Conservation (phyloP, 495 filamentous ascomycete genomes). For the Talaromyces nanjingensis region DNA sequence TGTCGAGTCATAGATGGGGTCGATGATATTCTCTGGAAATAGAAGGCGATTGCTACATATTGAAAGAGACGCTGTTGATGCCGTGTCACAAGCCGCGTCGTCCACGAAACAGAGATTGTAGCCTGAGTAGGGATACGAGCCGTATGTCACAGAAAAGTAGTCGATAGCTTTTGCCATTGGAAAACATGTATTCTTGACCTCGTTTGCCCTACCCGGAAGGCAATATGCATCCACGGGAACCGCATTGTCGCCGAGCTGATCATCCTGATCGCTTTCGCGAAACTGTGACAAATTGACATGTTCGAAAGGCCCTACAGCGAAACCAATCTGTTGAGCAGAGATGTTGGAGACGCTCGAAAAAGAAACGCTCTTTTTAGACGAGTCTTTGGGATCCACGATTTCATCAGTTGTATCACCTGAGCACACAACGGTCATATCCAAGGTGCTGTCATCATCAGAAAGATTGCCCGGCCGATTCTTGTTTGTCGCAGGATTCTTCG, state of each 20-base stretch:
- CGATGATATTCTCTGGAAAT: slow-evolving; percentile 73
- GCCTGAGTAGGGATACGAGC: slow-evolving; percentile 75
- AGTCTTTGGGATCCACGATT: slow-evolving; percentile 62
- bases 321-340: slow-evolving; percentile 80
- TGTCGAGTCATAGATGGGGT: slow-evolving; percentile 71
- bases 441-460: slow-evolving; percentile 70
- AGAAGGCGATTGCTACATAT: slow-evolving; percentile 84
- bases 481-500: slow-evolving; percentile 14
- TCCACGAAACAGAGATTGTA: slow-evolving; percentile 95
- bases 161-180: slow-evolving; percentile 73
- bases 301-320: slow-evolving; percentile 91
- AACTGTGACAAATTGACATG: slow-evolving; percentile 84
- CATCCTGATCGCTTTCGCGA: slow-evolving; percentile 83
- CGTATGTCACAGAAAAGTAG: slow-evolving; percentile 75
- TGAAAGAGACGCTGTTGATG: slow-evolving; percentile 72
- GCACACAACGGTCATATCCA: slow-evolving; percentile 85
- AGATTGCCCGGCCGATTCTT: slow-evolving; percentile 16
- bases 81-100: slow-evolving; percentile 65
- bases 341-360: slow-evolving; percentile 67
- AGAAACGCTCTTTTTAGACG: slow-evolving; percentile 72
- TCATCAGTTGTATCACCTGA: slow-evolving; percentile 85
- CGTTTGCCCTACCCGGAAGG: slow-evolving; percentile 70
- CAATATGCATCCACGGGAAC: slow-evolving; percentile 85
- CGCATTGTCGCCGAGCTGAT: slow-evolving; percentile 75
- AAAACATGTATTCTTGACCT: slow-evolving; percentile 78